A percentile compares a stretch with the other conserved stretches of the same genome.
These are phyloP conservation scores for Scedosporium boydii DNA, from an alignment of 2,329 filamentous ascomycete genomes.

Conservation along the genomic window DNA sequence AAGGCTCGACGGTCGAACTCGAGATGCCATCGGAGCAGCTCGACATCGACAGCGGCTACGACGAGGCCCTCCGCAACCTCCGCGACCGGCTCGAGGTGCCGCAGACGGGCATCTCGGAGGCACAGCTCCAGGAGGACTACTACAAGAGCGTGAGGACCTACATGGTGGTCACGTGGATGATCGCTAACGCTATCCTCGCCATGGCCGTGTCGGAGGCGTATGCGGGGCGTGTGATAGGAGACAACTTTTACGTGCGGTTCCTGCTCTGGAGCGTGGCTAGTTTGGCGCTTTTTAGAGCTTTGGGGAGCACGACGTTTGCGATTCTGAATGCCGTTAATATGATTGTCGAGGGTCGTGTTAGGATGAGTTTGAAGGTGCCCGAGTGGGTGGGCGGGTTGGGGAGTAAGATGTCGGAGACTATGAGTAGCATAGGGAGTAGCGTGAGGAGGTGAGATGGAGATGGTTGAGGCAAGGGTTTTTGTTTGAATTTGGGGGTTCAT, in stretches of 20 bases:
- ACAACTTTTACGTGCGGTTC: slow-evolving; percentile 86
- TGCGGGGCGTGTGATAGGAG: slow-evolving; percentile 56
- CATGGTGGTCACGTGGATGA: slow-evolving; percentile 94
- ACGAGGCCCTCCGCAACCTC: slow-evolving; percentile 91
- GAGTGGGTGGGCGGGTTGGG: slow-evolving; percentile 36
- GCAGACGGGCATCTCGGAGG: slow-evolving; percentile 50
- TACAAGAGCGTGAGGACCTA: slow-evolving; percentile 96
- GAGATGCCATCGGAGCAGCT: slow-evolving; percentile 98
- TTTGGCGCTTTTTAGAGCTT: slow-evolving; percentile 76
- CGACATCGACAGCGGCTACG: slow-evolving; percentile 95
- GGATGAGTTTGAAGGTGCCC: slow-evolving; percentile 45
- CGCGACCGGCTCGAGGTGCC: slow-evolving; percentile 85
- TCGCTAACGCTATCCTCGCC: slow-evolving; percentile 81
- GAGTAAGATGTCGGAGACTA: slow-evolving; percentile 34
- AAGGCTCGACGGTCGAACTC: slow-evolving; percentile 72
- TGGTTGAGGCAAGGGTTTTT: slow-evolving; percentile 7
- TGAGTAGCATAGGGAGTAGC: slow-evolving; percentile 39
- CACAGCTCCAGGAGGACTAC: slow-evolving; percentile 93
- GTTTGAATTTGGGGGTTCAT: not conserved
- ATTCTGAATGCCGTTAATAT: slow-evolving; percentile 77
- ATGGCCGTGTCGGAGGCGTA: slow-evolving; percentile 92
- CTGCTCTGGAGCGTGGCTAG: slow-evolving; percentile 87
- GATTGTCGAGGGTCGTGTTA: slow-evolving; percentile 75
- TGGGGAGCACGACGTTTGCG: slow-evolving; percentile 74
- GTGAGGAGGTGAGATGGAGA: slow-evolving; percentile 21